Conservation (phyloP, 495 filamentous ascomycete genomes). For the Aspergillus bertholletiae region DNA sequence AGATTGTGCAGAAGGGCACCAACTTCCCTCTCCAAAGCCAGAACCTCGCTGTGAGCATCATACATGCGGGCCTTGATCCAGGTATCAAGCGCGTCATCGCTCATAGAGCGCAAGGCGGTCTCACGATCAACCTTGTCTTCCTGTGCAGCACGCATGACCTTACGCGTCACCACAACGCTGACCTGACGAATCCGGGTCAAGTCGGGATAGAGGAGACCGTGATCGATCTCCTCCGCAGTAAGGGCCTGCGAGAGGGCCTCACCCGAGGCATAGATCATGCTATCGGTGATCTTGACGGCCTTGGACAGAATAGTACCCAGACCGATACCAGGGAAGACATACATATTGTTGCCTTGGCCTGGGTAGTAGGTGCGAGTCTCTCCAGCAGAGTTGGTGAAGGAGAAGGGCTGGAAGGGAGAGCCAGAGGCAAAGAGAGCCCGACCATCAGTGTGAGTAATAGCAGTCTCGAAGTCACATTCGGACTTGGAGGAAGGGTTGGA, state of each 20-base stretch:
- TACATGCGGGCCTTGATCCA: constrained; percentile 84
- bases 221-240: constrained; percentile 72
- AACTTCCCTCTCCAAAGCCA: constrained; percentile 53
- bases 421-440: constrained; percentile 91
- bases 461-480: constrained; percentile 94
- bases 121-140: constrained; percentile 80
- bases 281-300: constrained; percentile 82
- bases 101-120: constrained; percentile 62
- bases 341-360: constrained; percentile 92
- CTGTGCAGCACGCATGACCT: constrained; percentile 91
- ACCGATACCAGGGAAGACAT: constrained; percentile 96
- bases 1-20: constrained; percentile 43
- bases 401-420: constrained; percentile 80
- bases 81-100: constrained; percentile 68
- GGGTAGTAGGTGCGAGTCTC: constrained; percentile 71
- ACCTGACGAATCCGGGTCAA: constrained; percentile 89
- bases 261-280: constrained; percentile 91
- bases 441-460: constrained; percentile 83
- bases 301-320: constrained; percentile 92
- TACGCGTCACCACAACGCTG: constrained; percentile 78
- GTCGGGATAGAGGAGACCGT: constrained; percentile 88
- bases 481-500: constrained; percentile 94
- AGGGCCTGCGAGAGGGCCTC: constrained; percentile 75
- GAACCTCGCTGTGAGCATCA: constrained; percentile 64
- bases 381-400: constrained; percentile 55